Evolutionary conservation across 2,329 filamentous ascomycete species (phyloP), one percentile per base, ranked within the genome.

Genomic region (Fusarium dimerum): DNA sequence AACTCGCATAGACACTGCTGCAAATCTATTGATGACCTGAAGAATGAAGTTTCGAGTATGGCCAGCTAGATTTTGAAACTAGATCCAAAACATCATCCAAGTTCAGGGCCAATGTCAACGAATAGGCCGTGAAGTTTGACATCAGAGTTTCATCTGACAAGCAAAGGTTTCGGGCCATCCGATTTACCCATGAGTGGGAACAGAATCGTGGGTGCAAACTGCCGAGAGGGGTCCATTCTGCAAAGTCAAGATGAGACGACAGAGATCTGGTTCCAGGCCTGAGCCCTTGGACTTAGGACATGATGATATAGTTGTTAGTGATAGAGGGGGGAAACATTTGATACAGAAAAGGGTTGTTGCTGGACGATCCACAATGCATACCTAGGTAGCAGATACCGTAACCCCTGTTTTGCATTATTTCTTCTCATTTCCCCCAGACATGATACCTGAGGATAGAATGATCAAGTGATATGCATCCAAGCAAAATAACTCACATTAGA

Each of bases 21-120:
- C 7, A 26, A 26, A 26, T 26, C 20, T 26, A 26, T 26, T 26
- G 20, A 26, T 26, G 7, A 26, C 7, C 7, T 5, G 20, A 7
- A 26, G 20, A 26, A 26, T 26, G 5, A 7, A 26, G 20, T 26
- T 26, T 26, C 20, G 20, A 4, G 20, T 26, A 7, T 26, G 20
- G 20, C 20, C 20, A 26, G 7, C 20, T 26, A 26, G 20, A 26
- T 26, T 7, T 26, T 26, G 20, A 26, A 26, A 26, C 20, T 26
- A 7, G 20, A 7, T 26, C 7, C 20, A 26, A 26, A 26, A 26
- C 20, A 26, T 4, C 7, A 4, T 26, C 20, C 20, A 26, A 26
- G 20, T 5, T 41, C 53, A 46, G 42, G 47, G 55, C 29, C 34
- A 36, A 49, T 49, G 44, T 51, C 51, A 48, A 58, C 20, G 20